These are phyloP conservation scores for Colletotrichum shisoi DNA, from an alignment of 2,329 filamentous ascomycete species.

Conservation along the genomic window DNA sequence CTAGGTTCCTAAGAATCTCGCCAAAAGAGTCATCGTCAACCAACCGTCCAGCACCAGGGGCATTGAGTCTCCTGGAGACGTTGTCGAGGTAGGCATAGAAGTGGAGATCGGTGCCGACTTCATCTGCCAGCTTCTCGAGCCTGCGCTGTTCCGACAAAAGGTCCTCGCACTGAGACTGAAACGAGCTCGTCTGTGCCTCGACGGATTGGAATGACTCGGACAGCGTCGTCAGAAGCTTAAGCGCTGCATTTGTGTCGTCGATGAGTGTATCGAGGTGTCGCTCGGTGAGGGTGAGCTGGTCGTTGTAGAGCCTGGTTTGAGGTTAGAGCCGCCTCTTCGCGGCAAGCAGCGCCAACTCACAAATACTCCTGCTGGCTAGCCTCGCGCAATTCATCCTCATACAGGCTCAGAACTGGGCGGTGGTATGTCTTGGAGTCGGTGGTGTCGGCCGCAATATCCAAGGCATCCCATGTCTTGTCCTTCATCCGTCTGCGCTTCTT, in stretches of 20 bases:
- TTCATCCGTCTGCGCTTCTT: conserved; percentile 52
- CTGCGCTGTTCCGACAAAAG: conserved; percentile 82
- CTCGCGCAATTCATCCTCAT: conserved; percentile 75
- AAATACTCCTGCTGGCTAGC: conserved; percentile 86
- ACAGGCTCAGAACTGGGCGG: conserved; percentile 58
- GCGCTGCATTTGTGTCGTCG: conserved; percentile 75
- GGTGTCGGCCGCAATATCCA: conserved; percentile 49
- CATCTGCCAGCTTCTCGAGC: conserved; percentile 79
- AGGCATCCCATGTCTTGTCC: conserved; percentile 60
- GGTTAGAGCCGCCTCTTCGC: conserved; percentile 3
- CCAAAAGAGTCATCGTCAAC: conserved; percentile 86
- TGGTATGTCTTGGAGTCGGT: conserved; percentile 39
- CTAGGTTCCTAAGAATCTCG: conserved; percentile 85
- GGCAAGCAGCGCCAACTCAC: conserved; percentile 57
- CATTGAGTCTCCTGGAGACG: conserved; percentile 88
- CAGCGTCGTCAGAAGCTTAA: conserved; percentile 78
- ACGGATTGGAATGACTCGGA: conserved; percentile 88
- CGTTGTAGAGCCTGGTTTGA: conserved; percentile 70
- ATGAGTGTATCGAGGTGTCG: conserved; percentile 83
- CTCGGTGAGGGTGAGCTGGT: conserved; percentile 82
- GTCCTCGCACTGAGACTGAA: conserved; percentile 90
- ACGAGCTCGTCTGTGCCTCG: conserved; percentile 88
- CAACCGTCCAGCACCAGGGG: conserved; percentile 84
- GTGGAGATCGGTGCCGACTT: conserved; percentile 87
- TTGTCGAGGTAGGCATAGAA: conserved; percentile 95